Evolutionary conservation across 208 protist genomes (phyloP), one percentile per base, ranked within the genome.

Genomic region (Lotmaria passim): DNA sequence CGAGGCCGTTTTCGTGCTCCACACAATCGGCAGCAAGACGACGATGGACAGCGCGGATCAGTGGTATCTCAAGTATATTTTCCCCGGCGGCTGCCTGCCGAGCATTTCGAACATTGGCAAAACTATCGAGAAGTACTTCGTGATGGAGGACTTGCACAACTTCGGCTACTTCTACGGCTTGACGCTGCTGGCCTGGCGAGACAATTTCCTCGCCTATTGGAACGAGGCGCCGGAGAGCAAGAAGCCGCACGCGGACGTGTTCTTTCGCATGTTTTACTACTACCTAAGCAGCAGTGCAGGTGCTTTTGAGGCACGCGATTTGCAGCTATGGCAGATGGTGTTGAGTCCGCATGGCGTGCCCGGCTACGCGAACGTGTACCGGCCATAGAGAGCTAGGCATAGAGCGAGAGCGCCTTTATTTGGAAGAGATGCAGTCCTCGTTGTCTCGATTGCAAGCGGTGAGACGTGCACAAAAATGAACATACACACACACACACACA

Each of bases 31-130:
- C 41, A 87, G 69, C 72, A 84, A 82, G 75, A 78, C 74, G 24
- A 93, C 81, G 50, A 93, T 79, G 78, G 60, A 59, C 61, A 86
- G 62, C 68, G 87, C 83, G 28, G 89, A 79, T 70, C 85, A 76
- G 82, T 93, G 85, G 88, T 95, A 89, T 68, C 71, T 76, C 38
- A 86, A 83, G 72, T 95, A 95, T 83, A 93, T 95, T 65, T 95
- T 95, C 64, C 89, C 89, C 2, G 85, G 85, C 7, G 85, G 83
- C 39, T 89, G 83, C 50, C 78, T 89, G 33, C 83, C 83, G 7
- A 78, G 68, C 30, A 51, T 85, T 14, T 14, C 66, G 14, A 82
- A 81, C 38, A 78, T 89, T 7, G 75, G 71, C 43, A 79, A 83
- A 51, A 63, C 28, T 21, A 73, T 82, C 24, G 79, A 89, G 57